A percentile compares a stretch with the other conserved stretches of the same genome.
Evolutionary conservation across 331 rosid genomes (phyloP).

Genomic region (Erythrophleum ivorense): DNA sequence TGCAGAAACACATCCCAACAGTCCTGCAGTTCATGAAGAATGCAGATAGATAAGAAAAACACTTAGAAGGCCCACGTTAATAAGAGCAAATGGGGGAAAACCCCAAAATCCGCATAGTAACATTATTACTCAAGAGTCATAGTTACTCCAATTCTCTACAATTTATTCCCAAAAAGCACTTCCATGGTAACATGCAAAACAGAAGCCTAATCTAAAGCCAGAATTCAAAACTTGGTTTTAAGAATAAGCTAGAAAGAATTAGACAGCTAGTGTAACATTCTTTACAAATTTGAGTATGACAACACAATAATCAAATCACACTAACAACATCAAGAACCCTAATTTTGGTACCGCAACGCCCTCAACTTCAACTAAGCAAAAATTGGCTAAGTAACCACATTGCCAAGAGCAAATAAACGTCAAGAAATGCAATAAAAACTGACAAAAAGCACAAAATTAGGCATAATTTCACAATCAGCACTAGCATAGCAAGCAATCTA

Average conservation of each 20-base stretch:
- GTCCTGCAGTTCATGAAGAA: conserved; percentile 35
- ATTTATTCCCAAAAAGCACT: not conserved
- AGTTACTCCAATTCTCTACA: conserved; percentile 27
- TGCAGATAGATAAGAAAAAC: conserved; percentile 2
- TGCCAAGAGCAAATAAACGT: conserved; percentile 12
- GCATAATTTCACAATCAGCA: conserved; percentile 25
- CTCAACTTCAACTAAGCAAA: not conserved
- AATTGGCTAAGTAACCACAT: conserved; percentile 30
- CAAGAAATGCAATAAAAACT: not conserved
- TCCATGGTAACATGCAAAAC: not conserved
- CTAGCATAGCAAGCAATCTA: conserved; percentile 11
- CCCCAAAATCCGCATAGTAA: not conserved
- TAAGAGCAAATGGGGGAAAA: conserved; percentile 5
- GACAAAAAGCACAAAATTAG: conserved; percentile 1
- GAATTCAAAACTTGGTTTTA: not conserved
- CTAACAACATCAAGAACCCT: conserved; percentile 24
- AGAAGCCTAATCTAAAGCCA: not conserved
- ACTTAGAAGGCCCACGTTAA: not conserved
- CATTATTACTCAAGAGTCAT: conserved; percentile 7
- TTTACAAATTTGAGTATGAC: not conserved
- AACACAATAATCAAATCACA: not conserved
- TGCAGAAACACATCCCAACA: conserved; percentile 15
- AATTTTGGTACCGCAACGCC: conserved; percentile 21
- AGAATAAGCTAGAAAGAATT: not conserved
- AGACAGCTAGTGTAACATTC: not conserved